Conservation (phyloP, 176 grass and related monocot genomes). For the Cenchrus americanus region DNA sequence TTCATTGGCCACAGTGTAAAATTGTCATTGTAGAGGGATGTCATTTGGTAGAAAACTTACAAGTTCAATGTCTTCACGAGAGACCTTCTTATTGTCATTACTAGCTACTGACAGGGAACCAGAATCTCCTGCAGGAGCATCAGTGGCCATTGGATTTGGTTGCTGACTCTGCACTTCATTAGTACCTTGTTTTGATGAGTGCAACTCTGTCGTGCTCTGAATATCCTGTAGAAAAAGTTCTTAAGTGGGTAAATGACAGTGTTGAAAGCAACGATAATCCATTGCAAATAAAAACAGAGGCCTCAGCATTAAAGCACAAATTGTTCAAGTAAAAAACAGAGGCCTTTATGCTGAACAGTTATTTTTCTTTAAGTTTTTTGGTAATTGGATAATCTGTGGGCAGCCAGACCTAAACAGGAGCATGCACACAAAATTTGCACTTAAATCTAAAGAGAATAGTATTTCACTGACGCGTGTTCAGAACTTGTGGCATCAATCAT, state of each 20-base stretch:
- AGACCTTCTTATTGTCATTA: conserved; percentile 92
- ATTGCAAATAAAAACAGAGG: conserved; percentile 12
- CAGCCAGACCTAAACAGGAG: neutral
- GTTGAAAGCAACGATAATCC: conserved; percentile 20
- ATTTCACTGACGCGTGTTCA: neutral
- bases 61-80: conserved; percentile 94
- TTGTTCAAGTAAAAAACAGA: neutral
- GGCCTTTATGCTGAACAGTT: neutral
- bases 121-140: conserved; percentile 69
- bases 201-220: conserved; percentile 72
- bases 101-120: conserved; percentile 62
- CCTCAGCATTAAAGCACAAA: neutral
- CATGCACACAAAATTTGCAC: conserved; percentile 3
- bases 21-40: conserved; percentile 12
- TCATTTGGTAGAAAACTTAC: conserved; percentile 50
- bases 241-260: neutral
- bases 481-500: neutral
- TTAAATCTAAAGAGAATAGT: conserved; percentile 1
- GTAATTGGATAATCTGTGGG: neutral
- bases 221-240: conserved; percentile 63
- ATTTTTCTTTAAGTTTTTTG: conserved; percentile 1
- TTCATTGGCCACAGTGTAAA: conserved; percentile 17
- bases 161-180: conserved; percentile 76
- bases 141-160: conserved; percentile 56
- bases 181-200: conserved; percentile 62